Evolutionary conservation across 164 flowering plant genomes (phyloP), one percentile per base, ranked within the genome.

Genomic region (Magnolia officinalis): DNA sequence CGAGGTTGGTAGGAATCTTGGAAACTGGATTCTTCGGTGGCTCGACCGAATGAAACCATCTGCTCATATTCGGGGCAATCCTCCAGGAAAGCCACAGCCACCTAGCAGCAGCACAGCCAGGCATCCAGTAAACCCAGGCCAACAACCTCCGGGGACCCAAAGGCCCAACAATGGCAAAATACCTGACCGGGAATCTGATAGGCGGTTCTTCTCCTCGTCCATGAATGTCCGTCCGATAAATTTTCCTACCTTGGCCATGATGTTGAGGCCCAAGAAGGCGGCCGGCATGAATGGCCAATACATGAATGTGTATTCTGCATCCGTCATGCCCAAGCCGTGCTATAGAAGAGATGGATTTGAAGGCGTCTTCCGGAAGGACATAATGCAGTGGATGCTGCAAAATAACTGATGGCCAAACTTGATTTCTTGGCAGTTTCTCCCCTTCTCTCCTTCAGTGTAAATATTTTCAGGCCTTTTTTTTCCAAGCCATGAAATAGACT

Each of bases 11-110:
- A 81, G 91, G 74, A 92, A 83, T 75, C 81, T 93, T 21, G 96
- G 95, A n/a, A 96, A 92, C 81, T 75, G 89, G 92, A 90, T 96
- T 72, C 90, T 96, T 10, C 82, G 95, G 13, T 85, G 91, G 86
- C 94, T 96, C 45, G 97, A 92, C 73, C 83, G 83, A 23, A 81
- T 84, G 87, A 93, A 93, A 77, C 98, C 98, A 16, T 87, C 90
- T 4, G 99, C 97, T 61, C 87, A 91, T 69, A 96, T 93, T 64
- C 88, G 98, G 67, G 84, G 80, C 52, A 74, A 76, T 8, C 70
- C 77, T 8, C 78, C 82, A 4, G 66, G 19, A 63, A 79, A 73
- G 23, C 73, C 77, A 61, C 75, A 82, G 11, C 75, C 82, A 16
- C 18, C 68, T 68, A 67, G 63, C 29, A 8, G 58, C 68, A 64